Percentiles rank a stretch among this genome's conserved stretches.
These are phyloP conservation scores for Pyrenula aspistea DNA, from an alignment of 495 filamentous ascomycete genomes.

Conservation along the genomic window DNA sequence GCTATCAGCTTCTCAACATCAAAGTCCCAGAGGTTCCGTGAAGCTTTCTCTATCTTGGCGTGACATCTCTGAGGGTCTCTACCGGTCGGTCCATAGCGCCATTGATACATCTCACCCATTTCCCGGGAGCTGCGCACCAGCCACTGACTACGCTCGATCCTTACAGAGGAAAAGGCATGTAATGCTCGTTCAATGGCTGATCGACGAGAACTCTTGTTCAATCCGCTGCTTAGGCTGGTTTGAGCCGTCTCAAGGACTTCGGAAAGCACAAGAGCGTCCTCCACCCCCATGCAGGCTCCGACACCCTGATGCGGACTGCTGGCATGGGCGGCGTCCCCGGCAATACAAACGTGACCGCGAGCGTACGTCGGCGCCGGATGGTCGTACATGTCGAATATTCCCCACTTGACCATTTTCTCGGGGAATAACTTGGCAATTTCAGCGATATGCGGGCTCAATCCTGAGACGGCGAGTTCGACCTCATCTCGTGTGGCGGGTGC, in stretches of 20 bases:
- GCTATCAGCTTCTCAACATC: slow-evolving; percentile 21
- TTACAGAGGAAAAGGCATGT: slow-evolving; percentile 16
- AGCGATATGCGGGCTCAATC: slow-evolving; percentile 8
- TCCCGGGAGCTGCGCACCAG: slow-evolving; percentile 21
- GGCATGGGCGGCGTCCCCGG: slow-evolving; percentile 32
- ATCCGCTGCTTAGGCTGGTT: background rate
- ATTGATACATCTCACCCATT: slow-evolving; percentile 19
- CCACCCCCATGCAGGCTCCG: slow-evolving; percentile 26
- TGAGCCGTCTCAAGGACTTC: background rate
- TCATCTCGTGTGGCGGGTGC: background rate
- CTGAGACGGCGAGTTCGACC: background rate
- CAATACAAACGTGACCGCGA: slow-evolving; percentile 15
- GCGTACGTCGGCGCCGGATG: slow-evolving; percentile 20
- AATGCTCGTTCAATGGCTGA: slow-evolving; percentile 13
- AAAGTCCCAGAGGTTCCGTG: slow-evolving; percentile 20
- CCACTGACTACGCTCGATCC: slow-evolving; percentile 18
- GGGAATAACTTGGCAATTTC: slow-evolving; percentile 12
- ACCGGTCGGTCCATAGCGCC: slow-evolving; percentile 11
- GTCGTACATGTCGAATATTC: slow-evolving; percentile 23
- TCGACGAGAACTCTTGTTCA: too few relatives aligned
- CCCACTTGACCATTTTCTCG: slow-evolving; percentile 22
- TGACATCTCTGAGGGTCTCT: slow-evolving; percentile 13
- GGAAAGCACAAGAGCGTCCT: slow-evolving; percentile 22
- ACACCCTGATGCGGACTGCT: slow-evolving; percentile 27
- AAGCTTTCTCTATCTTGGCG: slow-evolving; percentile 15